These are phyloP conservation scores for Suillus plorans DNA, from an alignment of 768 basidiomycete genomes.

Conservation along the genomic window DNA sequence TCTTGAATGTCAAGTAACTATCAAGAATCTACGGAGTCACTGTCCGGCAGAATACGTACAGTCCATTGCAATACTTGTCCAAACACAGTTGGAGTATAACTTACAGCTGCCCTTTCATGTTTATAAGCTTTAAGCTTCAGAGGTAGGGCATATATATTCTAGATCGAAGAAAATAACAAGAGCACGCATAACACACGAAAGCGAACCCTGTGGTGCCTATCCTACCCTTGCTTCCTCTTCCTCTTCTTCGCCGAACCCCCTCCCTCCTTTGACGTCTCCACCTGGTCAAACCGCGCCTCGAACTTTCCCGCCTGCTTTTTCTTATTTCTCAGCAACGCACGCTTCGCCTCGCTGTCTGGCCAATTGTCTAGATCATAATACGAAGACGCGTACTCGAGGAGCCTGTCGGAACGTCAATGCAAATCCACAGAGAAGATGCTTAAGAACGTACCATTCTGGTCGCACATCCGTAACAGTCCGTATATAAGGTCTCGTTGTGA, in stretches of 20 bases:
- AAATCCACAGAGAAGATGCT: slow-evolving; percentile 1
- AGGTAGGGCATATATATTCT: background rate
- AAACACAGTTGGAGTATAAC: background rate
- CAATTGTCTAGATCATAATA: slow-evolving; percentile 75
- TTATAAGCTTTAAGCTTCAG: background rate
- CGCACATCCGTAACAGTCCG: slow-evolving; percentile 87
- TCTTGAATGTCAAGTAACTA: background rate
- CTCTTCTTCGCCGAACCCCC: slow-evolving; percentile 17
- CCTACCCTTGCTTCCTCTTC: slow-evolving; percentile 4
- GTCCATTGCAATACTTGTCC: background rate
- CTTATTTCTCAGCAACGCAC: slow-evolving; percentile 51
- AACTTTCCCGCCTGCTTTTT: slow-evolving; percentile 54
- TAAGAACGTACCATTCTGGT: slow-evolving; percentile 74
- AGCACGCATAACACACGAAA: background rate
- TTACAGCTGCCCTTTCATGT: too few species aligned
- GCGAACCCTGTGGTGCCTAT: background rate
- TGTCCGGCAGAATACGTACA: background rate
- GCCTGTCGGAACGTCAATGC: slow-evolving; percentile 34
- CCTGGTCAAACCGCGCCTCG: background rate
- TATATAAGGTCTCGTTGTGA: slow-evolving; percentile 87
- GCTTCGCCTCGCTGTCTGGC: slow-evolving; percentile 70
- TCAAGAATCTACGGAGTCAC: background rate
- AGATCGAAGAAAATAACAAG: background rate
- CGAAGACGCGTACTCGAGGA: slow-evolving; percentile 56
- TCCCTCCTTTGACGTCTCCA: slow-evolving; percentile 10